Conservation (phyloP, 208 protist genomes). For the Trypanosoma scelopori region DNA sequence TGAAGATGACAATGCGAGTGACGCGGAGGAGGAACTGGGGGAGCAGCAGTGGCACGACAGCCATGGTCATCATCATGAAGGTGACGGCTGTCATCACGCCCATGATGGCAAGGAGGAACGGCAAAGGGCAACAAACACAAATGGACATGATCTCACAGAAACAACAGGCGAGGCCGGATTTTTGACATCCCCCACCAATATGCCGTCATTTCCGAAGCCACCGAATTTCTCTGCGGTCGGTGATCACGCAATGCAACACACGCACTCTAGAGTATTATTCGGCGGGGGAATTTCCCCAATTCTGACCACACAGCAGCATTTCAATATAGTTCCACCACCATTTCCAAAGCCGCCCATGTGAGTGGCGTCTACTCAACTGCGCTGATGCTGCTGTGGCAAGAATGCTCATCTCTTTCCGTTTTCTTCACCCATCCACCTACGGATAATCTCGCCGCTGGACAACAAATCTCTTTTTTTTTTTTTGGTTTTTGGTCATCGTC, state of each 20-base stretch:
- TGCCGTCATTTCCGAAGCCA: constrained; percentile 3
- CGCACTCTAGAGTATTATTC: background rate
- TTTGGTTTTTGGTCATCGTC: too few species aligned
- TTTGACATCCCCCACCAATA: constrained; percentile 3
- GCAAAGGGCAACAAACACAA: background rate
- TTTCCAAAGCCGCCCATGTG: constrained; percentile 12
- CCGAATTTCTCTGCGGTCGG: background rate
- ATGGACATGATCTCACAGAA: background rate
- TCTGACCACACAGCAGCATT: background rate
- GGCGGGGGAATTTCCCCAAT: background rate
- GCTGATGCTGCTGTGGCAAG: background rate
- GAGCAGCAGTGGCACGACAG: constrained; percentile 17
- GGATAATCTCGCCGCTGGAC: too few species aligned
- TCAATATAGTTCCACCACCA: constrained; percentile 14
- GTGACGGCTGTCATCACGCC: constrained; percentile 3
- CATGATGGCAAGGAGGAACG: background rate
- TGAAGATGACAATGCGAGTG: constrained; percentile 17
- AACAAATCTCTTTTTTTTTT: too few species aligned
- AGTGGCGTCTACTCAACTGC: background rate
- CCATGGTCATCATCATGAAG: constrained; percentile 26
- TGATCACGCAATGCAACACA: too few species aligned
- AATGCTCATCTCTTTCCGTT: background rate
- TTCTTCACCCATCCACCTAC: too few species aligned
- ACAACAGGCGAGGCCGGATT: background rate
- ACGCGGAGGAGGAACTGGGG: background rate